A percentile compares a stretch with the other conserved stretches of the same genome.
These are phyloP conservation scores for Lasiosphaeria hispida DNA, from an alignment of 495 filamentous ascomycete genomes.

Conservation along the genomic window DNA sequence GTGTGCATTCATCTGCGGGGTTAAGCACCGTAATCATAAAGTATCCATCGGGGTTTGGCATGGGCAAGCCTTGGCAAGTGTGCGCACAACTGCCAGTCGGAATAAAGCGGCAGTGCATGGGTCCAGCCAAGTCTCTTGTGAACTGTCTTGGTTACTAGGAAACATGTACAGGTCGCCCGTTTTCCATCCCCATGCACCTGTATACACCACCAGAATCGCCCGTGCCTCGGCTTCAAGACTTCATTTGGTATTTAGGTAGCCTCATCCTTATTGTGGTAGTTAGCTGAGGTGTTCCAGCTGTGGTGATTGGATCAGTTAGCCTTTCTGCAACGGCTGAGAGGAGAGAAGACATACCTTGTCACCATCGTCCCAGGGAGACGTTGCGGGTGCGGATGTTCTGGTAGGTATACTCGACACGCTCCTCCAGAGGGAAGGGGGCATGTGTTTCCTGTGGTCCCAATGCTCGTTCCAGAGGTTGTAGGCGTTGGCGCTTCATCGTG, in stretches of 20 bases:
- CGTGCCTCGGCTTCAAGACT: neutral
- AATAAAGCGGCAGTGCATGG: no score
- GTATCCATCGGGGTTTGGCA: no score
- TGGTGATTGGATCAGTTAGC: neutral
- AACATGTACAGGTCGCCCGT: conserved; percentile 11
- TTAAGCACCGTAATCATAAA: no score
- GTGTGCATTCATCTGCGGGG: no score
- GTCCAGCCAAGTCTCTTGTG: no score
- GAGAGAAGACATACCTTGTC: no score
- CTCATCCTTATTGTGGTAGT: conserved; percentile 95
- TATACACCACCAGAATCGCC: neutral
- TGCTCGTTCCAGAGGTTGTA: conserved; percentile 90
- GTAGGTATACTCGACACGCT: conserved; percentile 85
- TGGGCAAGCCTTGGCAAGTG: no score
- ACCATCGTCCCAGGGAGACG: conserved; percentile 86
- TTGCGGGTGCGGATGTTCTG: conserved; percentile 91
- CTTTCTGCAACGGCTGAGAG: no score
- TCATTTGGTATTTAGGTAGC: conserved; percentile 41
- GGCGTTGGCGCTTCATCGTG: conserved; percentile 77
- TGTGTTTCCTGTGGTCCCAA: conserved; percentile 90
- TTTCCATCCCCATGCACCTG: neutral
- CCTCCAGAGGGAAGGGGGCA: conserved; percentile 83
- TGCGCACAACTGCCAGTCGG: no score
- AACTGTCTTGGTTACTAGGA: no score
- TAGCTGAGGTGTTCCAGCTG: conserved; percentile 92